These are phyloP conservation scores for Heteromeles arbutifolia DNA, from an alignment of 306 rosid species.

Conservation along the genomic window DNA sequence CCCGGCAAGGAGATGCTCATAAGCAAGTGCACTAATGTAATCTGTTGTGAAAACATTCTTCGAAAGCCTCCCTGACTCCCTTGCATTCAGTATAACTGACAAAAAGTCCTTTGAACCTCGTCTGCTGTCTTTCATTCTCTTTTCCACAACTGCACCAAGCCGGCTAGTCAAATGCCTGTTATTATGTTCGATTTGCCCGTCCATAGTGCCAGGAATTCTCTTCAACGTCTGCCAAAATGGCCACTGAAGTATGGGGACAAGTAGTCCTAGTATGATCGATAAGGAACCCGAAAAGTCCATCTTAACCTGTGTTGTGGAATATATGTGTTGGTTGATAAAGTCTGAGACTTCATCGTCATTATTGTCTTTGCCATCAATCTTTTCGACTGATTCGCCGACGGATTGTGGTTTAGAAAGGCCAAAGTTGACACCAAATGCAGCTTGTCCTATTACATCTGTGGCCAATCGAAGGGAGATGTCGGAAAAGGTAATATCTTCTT, in stretches of 20 bases:
- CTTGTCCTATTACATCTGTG: constrained; percentile 74
- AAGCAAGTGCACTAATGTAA: constrained; percentile 72
- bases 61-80: constrained; percentile 48
- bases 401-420: constrained; percentile 56
- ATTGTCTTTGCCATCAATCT: neutral
- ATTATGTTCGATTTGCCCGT: constrained; percentile 67
- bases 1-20: constrained; percentile 90
- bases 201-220: constrained; percentile 91
- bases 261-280: constrained; percentile 80
- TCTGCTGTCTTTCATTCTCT: constrained; percentile 43
- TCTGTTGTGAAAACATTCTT: constrained; percentile 57
- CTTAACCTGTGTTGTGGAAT: constrained; percentile 79
- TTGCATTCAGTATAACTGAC: constrained; percentile 64
- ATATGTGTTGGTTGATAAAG: constrained; percentile 72
- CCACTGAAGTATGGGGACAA: constrained; percentile 70
- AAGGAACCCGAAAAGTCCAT: constrained; percentile 91
- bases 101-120: constrained; percentile 68
- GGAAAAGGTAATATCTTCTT: constrained; percentile 56
- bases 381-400: constrained; percentile 18
- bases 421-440: constrained; percentile 91
- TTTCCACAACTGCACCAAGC: constrained; percentile 60
- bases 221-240: constrained; percentile 75
- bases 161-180: constrained; percentile 48
- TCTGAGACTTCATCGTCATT: constrained; percentile 41
- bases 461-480: constrained; percentile 65